Percentiles rank a stretch among this genome's conserved stretches.
Evolutionary conservation across 2,329 filamentous ascomycete genomes (phyloP).

Genomic region (Aureobasidium subglaciale): DNA sequence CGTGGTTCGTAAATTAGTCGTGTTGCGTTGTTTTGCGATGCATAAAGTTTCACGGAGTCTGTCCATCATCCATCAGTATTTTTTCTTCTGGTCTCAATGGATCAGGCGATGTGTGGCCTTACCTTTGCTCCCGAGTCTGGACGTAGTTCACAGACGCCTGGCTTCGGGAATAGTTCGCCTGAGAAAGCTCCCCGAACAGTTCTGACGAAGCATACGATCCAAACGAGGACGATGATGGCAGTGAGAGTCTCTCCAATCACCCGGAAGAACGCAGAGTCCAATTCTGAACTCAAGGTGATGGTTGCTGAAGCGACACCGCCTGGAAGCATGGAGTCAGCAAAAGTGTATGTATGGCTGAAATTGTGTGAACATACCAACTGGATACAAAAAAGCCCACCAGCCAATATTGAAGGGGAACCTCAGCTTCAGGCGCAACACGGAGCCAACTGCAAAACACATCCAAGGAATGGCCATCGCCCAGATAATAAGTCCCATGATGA

Average conservation of each 20-base stretch:
- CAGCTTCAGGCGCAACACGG: constrained; percentile 33
- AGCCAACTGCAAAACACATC: constrained; percentile 47
- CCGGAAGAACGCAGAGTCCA: constrained; percentile 50
- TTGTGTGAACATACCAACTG: constrained; percentile 21
- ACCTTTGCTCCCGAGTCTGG: constrained; percentile 1
- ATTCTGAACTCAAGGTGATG: constrained; percentile 31
- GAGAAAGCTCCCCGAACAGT: constrained; percentile 44
- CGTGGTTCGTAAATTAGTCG: not conserved
- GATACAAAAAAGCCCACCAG: constrained; percentile 57
- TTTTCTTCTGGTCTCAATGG: not conserved
- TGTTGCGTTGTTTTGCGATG: not conserved
- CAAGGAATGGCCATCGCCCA: constrained; percentile 51
- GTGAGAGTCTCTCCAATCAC: constrained; percentile 43
- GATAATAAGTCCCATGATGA: constrained; percentile 44
- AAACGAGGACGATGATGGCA: constrained; percentile 46
- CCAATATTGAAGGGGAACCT: constrained; percentile 55
- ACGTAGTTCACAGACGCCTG: constrained; percentile 34
- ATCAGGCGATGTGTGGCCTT: not conserved
- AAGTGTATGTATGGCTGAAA: too few relatives aligned
- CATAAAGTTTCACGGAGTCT: not conserved
- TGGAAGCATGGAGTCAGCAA: not conserved
- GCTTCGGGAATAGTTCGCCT: constrained; percentile 48
- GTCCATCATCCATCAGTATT: not conserved
- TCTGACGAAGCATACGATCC: constrained; percentile 46
- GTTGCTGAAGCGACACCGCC: constrained; percentile 9